Evolutionary conservation across 1,284 basidiomycete genomes (phyloP).

Genomic region (Cutaneotrichosporon dermatis): DNA sequence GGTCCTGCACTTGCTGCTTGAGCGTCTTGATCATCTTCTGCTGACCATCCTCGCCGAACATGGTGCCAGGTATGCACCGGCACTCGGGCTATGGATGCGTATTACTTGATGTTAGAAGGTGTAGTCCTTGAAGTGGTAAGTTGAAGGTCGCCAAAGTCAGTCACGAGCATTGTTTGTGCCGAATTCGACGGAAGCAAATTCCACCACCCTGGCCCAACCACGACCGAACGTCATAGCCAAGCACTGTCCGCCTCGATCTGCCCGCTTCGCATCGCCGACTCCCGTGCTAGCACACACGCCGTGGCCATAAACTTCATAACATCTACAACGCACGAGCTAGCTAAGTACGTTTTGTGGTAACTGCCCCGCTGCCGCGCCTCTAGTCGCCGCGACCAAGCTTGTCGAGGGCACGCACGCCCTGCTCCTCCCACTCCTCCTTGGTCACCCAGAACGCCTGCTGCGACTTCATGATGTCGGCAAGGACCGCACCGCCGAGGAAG

Average conservation of each 20-base stretch:
- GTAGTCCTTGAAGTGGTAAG: neutral
- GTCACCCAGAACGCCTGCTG: slow-evolving; percentile 93
- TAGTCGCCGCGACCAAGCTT: slow-evolving; percentile 59
- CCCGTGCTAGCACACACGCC: no score
- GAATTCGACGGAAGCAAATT: slow-evolving; percentile 4
- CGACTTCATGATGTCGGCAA: slow-evolving; percentile 97
- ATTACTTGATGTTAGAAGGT: neutral
- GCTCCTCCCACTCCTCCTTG: slow-evolving; percentile 87
- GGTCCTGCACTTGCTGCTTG: slow-evolving; percentile 32
- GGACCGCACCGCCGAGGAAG: slow-evolving; percentile 91
- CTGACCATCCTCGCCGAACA: slow-evolving; percentile 44
- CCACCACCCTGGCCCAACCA: no score
- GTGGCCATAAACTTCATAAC: neutral
- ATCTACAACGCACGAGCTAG: slow-evolving; percentile 4
- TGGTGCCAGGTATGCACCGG: slow-evolving; percentile 6
- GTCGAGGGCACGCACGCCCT: slow-evolving; percentile 73
- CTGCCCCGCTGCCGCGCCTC: neutral
- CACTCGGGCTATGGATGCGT: neutral
- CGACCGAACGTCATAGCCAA: no score
- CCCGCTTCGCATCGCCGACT: no score
- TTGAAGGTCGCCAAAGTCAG: no score
- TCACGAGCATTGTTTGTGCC: neutral
- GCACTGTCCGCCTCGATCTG: no score
- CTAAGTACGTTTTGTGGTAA: neutral
- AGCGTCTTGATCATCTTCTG: slow-evolving; percentile 40